Conservation (phyloP, 306 rosid genomes). For the Citrullus colocynthis region DNA sequence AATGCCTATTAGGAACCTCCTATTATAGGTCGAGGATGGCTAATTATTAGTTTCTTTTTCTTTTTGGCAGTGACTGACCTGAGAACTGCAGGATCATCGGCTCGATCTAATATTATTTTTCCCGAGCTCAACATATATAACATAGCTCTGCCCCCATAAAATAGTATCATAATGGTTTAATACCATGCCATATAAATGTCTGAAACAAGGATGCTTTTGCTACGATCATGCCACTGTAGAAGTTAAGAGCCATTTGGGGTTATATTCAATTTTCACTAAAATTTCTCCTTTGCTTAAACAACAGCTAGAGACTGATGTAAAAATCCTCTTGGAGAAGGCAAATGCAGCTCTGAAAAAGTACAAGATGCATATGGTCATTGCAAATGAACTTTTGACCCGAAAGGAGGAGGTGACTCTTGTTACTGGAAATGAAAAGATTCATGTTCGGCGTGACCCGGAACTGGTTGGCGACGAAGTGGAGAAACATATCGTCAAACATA, state of each 20-base stretch:
- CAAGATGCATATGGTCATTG: constrained; percentile 81
- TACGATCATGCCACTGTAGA: background rate
- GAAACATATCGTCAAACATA: constrained; percentile 49
- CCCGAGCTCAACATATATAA: too few species aligned
- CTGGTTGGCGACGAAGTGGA: constrained; percentile 49
- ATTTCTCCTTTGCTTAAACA: constrained; percentile 3
- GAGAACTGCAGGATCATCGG: background rate
- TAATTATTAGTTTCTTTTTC: background rate
- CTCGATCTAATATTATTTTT: too few species aligned
- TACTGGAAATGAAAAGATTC: constrained; percentile 33
- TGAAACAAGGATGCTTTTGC: background rate
- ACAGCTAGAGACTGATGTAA: constrained; percentile 85
- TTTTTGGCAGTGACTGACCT: background rate
- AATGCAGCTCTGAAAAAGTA: constrained; percentile 56
- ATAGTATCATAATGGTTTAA: background rate
- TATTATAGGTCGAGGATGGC: background rate
- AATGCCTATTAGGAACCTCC: background rate
- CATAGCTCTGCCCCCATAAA: too few species aligned
- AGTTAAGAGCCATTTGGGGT: background rate
- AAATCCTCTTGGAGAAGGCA: constrained; percentile 81
- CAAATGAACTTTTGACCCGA: constrained; percentile 78
- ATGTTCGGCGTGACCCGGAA: constrained; percentile 37
- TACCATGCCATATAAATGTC: background rate
- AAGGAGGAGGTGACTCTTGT: constrained; percentile 79
- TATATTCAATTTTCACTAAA: background rate